Evolutionary conservation across 2,329 filamentous ascomycete species (phyloP).

Genomic region (Lecanosticta acicola): DNA sequence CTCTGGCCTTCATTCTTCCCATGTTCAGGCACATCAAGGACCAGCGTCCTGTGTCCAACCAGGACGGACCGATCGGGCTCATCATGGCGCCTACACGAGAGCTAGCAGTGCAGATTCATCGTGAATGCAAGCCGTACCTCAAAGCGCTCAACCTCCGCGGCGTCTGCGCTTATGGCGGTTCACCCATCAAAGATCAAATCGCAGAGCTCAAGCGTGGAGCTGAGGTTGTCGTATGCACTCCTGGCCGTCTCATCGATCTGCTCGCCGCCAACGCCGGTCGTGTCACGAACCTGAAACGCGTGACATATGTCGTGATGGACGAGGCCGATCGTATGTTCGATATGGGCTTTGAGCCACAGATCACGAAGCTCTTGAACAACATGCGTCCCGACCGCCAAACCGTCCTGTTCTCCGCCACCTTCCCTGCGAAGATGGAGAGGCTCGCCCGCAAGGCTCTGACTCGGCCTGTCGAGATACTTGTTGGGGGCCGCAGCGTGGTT

Average conservation of each 20-base stretch:
- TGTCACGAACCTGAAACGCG: slow-evolving; percentile 81
- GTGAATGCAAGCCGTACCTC: slow-evolving; percentile 89
- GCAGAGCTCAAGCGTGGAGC: slow-evolving; percentile 91
- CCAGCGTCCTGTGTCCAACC: slow-evolving; percentile 71
- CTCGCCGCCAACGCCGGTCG: slow-evolving; percentile 89
- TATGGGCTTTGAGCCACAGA: slow-evolving; percentile 98
- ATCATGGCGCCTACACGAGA: slow-evolving; percentile 95
- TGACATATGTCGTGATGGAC: slow-evolving; percentile 91
- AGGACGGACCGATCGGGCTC: slow-evolving; percentile 80
- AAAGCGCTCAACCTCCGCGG: slow-evolving; percentile 79
- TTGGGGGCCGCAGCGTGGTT: slow-evolving; percentile 73
- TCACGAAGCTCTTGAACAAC: slow-evolving; percentile 91
- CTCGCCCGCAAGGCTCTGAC: slow-evolving; percentile 82
- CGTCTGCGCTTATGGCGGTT: slow-evolving; percentile 90
- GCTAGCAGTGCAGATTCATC: slow-evolving; percentile 86
- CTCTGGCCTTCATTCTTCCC: slow-evolving; percentile 86
- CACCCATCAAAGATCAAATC: slow-evolving; percentile 96
- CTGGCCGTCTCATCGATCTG: slow-evolving; percentile 91
- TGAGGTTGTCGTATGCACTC: slow-evolving; percentile 91
- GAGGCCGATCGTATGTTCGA: slow-evolving; percentile 99
- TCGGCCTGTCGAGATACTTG: slow-evolving; percentile 82
- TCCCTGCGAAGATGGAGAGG: slow-evolving; percentile 87
- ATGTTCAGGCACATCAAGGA: slow-evolving; percentile 99
- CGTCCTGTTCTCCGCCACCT: slow-evolving; percentile 92
- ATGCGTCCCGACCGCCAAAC: slow-evolving; percentile 90